Percentiles rank a stretch among this genome's conserved stretches.
These are phyloP conservation scores for Stipa capillata DNA, from an alignment of 176 grass and related monocot genomes.

Conservation along the genomic window DNA sequence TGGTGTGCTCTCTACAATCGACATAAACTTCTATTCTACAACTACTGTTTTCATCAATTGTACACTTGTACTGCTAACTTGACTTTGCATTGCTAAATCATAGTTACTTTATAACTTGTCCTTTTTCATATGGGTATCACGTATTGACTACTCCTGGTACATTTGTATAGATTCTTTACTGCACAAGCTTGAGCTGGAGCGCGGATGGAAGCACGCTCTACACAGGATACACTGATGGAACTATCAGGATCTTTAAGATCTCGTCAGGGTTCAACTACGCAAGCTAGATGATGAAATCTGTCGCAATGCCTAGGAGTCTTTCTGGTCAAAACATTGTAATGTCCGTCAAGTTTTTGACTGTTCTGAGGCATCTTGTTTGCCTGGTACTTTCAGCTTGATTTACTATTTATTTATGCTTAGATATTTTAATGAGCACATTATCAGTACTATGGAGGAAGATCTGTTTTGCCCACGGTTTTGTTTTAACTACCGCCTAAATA, in stretches of 20 bases:
- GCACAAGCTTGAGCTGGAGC: conserved; percentile 74
- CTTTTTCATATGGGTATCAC: neutral
- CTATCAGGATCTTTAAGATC: conserved; percentile 63
- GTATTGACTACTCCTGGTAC: neutral
- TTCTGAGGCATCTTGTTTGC: conserved; percentile 17
- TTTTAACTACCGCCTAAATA: neutral
- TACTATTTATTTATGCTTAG: conserved; percentile 24
- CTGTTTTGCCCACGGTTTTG: neutral
- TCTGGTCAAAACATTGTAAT: conserved; percentile 10
- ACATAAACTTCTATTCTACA: no score
- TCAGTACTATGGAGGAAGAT: conserved; percentile 23
- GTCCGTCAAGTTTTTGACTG: conserved; percentile 25
- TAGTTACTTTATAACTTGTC: neutral
- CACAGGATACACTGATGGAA: conserved; percentile 46
- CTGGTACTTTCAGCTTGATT: conserved; percentile 12
- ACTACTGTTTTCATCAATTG: neutral
- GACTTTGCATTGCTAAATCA: neutral
- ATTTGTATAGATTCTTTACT: conserved; percentile 43
- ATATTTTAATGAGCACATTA: conserved; percentile 26
- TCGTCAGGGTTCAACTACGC: conserved; percentile 15
- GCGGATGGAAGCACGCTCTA: conserved; percentile 46
- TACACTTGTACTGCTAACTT: neutral
- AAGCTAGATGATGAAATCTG: neutral
- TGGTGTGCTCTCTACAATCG: neutral
- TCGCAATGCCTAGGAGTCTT: neutral